Percentiles rank a stretch among this genome's conserved stretches.
These are phyloP conservation scores for Globisporangium uncinulatum DNA, from an alignment of 352 stramenopile species.

Conservation along the genomic window DNA sequence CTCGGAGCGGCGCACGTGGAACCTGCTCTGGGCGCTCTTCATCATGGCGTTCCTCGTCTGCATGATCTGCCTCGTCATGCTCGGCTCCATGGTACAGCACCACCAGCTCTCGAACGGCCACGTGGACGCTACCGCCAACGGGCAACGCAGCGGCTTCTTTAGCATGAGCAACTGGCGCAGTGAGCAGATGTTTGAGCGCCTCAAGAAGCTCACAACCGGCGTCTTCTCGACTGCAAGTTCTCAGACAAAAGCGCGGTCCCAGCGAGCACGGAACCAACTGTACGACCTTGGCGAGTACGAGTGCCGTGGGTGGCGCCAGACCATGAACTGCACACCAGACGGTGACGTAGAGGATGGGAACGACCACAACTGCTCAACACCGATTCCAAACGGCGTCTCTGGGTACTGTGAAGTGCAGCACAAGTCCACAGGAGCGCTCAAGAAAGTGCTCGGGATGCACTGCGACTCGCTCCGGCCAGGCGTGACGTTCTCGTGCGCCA, in stretches of 20 bases:
- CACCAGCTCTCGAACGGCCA: conserved; percentile 37
- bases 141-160: conserved; percentile 28
- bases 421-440: conserved; percentile 15
- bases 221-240: conserved; percentile 4
- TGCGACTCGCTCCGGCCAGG: conserved; percentile 19
- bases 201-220: conserved; percentile 19
- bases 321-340: conserved; percentile 14
- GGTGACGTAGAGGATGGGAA: conserved; percentile 4
- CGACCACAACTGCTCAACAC: conserved; percentile 15
- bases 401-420: conserved; percentile 29
- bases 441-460: conserved; percentile 25
- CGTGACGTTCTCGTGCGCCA: conserved; percentile 18
- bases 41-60: conserved; percentile 33
- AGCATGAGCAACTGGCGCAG: conserved; percentile 22
- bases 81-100: conserved; percentile 44
- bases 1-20: conserved; percentile 29
- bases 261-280: conserved; percentile 15
- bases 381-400: conserved; percentile 19
- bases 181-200: conserved; percentile 33
- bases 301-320: conserved; percentile 20
- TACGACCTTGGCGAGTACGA: conserved; percentile 28
- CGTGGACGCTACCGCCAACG: conserved; percentile 14
- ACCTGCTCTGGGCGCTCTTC: conserved; percentile 41
- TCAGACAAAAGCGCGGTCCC: conserved; percentile 5
- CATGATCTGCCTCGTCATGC: conserved; percentile 43